Evolutionary conservation across 2,329 filamentous ascomycete species (phyloP).

Genomic region (Diplodia corticola): DNA sequence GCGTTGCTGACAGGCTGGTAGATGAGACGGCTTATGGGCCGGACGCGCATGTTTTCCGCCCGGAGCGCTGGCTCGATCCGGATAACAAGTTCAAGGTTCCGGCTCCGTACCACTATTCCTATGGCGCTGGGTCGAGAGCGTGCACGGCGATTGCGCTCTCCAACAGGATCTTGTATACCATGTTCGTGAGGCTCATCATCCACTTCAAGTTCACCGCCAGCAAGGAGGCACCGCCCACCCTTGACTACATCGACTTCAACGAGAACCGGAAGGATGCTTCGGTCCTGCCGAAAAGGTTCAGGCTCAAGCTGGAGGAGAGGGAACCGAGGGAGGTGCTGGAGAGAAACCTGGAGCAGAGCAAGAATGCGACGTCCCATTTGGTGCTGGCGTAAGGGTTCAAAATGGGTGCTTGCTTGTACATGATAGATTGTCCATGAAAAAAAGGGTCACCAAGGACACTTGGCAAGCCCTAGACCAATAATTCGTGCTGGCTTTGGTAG

Average conservation of each 20-base stretch:
- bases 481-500: neutral
- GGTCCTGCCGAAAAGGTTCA: constrained; percentile 16
- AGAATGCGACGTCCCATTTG: constrained; percentile 10
- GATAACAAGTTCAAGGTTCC: constrained; percentile 10
- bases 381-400: neutral
- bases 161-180: constrained; percentile 14
- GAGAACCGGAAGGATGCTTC: constrained; percentile 18
- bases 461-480: neutral
- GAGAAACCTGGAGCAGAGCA: constrained; percentile 13
- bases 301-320: constrained; percentile 9
- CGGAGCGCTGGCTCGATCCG: constrained; percentile 19
- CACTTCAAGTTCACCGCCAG: constrained; percentile 19
- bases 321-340: constrained; percentile 12
- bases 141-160: constrained; percentile 17
- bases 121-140: constrained; percentile 19
- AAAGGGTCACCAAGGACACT: neutral
- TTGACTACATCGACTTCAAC: constrained; percentile 21
- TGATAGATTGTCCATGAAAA: neutral
- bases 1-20: neutral
- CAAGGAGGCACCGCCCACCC: constrained; percentile 2
- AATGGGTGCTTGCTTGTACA: neutral
- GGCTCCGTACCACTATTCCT: constrained; percentile 17
- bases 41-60: constrained; percentile 14
- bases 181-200: constrained; percentile 17
- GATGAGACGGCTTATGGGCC: constrained; percentile 19